A percentile compares a stretch with the other conserved stretches of the same genome.
Conservation (phyloP, 208 protist species). For the Hexamita inflata region DNA sequence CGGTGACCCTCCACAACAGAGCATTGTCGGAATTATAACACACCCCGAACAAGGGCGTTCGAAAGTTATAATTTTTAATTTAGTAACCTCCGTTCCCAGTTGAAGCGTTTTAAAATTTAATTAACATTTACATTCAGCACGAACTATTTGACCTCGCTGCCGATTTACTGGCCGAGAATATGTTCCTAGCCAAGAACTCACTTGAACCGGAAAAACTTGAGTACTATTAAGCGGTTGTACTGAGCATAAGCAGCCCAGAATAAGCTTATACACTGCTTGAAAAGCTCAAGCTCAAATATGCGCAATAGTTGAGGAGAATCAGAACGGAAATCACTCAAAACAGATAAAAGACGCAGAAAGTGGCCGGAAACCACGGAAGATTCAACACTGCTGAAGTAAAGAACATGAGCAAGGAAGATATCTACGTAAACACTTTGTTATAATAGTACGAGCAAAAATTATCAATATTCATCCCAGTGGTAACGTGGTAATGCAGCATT, state of each 20-base stretch:
- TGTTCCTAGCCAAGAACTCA: neutral
- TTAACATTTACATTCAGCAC: slow-evolving; percentile 26
- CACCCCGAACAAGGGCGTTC: neutral
- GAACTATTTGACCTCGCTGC: slow-evolving; percentile 20
- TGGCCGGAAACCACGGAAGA: neutral
- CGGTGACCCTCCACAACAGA: slow-evolving; percentile 15
- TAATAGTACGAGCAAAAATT: slow-evolving; percentile 18
- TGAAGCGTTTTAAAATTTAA: slow-evolving; percentile 16
- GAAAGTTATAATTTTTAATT: slow-evolving; percentile 20
- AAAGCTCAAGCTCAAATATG: neutral
- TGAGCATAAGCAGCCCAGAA: neutral
- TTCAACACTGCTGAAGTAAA: neutral
- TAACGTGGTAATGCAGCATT: slow-evolving; percentile 2
- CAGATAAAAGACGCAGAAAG: neutral
- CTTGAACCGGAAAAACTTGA: slow-evolving; percentile 14
- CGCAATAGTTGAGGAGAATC: neutral
- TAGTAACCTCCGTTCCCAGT: slow-evolving; percentile 8
- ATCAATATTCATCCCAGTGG: slow-evolving; percentile 3
- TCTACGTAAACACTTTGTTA: neutral
- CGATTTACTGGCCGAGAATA: slow-evolving; percentile 5
- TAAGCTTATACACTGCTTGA: slow-evolving; percentile 4
- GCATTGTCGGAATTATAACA: neutral
- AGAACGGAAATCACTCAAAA: neutral
- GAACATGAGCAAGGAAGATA: slow-evolving; percentile 9
- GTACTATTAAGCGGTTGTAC: slow-evolving; percentile 14